Conservation (phyloP, 805 yeast species). For the Maudiozyma barnettii region DNA sequence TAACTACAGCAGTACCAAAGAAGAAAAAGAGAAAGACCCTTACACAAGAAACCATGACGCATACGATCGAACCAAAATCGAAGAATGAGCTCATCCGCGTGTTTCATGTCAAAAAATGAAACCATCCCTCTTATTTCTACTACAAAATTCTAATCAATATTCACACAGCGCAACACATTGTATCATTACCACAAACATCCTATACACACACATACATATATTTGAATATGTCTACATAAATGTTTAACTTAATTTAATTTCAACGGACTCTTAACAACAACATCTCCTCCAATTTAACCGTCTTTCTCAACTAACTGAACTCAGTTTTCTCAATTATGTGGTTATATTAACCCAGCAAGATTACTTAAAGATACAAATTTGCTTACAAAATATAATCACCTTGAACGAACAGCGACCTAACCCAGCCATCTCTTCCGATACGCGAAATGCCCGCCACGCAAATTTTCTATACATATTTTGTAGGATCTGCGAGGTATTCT, state of each 20-base stretch:
- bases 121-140: not conserved
- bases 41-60: not conserved
- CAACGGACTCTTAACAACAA: too few relatives aligned
- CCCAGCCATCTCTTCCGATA: too few relatives aligned
- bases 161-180: too few relatives aligned
- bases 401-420: not conserved
- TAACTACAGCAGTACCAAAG: not conserved
- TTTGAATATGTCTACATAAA: not conserved
- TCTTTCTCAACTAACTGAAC: too few relatives aligned
- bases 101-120: conserved; percentile 15
- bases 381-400: too few relatives aligned
- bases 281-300: too few relatives aligned
- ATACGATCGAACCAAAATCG: conserved; percentile 9
- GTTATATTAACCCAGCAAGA: too few relatives aligned
- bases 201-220: too few relatives aligned
- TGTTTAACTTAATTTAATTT: not conserved
- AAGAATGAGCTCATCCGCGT: conserved; percentile 24
- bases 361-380: too few relatives aligned
- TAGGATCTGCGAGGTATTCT: not conserved
- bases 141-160: too few relatives aligned
- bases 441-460: not conserved
- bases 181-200: too few relatives aligned
- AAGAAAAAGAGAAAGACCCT: not conserved
- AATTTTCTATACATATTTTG: not conserved
- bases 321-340: too few relatives aligned